These are phyloP conservation scores for Backusella psychrophila DNA, from an alignment of 192 early-diverging fungal species.

Conservation along the genomic window DNA sequence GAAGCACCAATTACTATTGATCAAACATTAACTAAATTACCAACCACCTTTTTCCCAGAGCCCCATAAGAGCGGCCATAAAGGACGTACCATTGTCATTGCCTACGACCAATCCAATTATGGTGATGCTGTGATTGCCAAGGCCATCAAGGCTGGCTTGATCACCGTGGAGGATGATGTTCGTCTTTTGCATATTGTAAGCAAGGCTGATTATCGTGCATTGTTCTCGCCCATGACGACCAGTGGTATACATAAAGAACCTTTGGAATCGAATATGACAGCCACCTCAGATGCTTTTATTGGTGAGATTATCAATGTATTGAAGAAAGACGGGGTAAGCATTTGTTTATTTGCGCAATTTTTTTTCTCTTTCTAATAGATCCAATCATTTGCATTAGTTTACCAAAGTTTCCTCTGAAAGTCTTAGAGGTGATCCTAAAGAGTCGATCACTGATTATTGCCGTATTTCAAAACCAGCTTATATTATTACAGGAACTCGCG, in stretches of 20 bases:
- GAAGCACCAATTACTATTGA: neutral
- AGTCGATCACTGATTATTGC: slow-evolving; percentile 23
- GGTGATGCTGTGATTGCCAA: slow-evolving; percentile 25
- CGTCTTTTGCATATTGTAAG: slow-evolving; percentile 18
- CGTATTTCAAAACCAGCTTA: neutral
- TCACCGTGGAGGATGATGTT: slow-evolving; percentile 8
- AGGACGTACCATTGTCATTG: slow-evolving; percentile 1
- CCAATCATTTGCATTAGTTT: slow-evolving; percentile 9
- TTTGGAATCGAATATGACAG: neutral
- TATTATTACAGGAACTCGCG: slow-evolving; percentile 8
- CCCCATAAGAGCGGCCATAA: neutral
- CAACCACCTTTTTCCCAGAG: neutral
- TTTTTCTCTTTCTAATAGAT: neutral
- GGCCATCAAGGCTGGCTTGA: slow-evolving; percentile 8
- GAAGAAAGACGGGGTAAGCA: slow-evolving; percentile 13
- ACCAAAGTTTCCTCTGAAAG: slow-evolving; percentile 12
- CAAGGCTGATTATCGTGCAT: neutral
- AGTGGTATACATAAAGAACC: neutral
- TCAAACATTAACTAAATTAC: neutral
- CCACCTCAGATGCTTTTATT: slow-evolving; percentile 6
- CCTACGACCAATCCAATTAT: slow-evolving; percentile 21
- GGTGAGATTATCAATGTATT: slow-evolving; percentile 16
- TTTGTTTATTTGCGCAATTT: neutral
- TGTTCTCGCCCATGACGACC: neutral
- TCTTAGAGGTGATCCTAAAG: slow-evolving; percentile 22